A percentile compares a stretch with the other conserved stretches of the same genome.
Evolutionary conservation across 805 yeast genomes (phyloP).

Genomic region (Lipomyces japonicus): DNA sequence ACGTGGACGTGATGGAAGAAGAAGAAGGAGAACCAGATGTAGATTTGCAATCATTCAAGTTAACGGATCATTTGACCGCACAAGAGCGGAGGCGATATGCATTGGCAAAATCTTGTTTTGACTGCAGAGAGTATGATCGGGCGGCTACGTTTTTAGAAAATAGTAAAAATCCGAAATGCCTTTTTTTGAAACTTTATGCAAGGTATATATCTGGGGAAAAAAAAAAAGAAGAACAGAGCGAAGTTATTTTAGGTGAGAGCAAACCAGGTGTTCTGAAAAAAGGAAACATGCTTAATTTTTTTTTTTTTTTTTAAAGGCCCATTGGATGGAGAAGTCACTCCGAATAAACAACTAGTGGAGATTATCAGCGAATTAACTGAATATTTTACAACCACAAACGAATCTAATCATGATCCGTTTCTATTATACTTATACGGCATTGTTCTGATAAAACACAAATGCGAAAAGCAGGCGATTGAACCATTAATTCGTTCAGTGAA

Average conservation of each 20-base stretch:
- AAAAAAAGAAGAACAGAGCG: constrained; percentile 63
- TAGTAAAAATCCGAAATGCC: constrained; percentile 49
- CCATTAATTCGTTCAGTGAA: constrained; percentile 58
- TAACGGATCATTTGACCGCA: constrained; percentile 11
- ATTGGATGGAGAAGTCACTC: constrained; percentile 31
- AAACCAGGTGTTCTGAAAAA: background rate
- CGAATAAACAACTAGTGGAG: constrained; percentile 38
- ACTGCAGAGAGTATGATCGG: constrained; percentile 79
- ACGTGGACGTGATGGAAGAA: constrained; percentile 28
- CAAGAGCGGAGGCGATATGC: constrained; percentile 46
- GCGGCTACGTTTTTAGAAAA: constrained; percentile 57
- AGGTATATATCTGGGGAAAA: constrained; percentile 73
- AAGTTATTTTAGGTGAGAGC: constrained; percentile 50
- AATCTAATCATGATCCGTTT: constrained; percentile 48
- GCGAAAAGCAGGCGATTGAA: constrained; percentile 57
- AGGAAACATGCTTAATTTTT: no score
- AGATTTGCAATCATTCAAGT: background rate
- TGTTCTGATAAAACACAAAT: constrained; percentile 58
- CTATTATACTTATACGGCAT: constrained; percentile 71
- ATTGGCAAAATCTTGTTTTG: constrained; percentile 71
- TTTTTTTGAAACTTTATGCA: constrained; percentile 66
- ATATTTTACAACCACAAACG: constrained; percentile 17
- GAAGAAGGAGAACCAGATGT: background rate
- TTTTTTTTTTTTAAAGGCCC: constrained; percentile 31
- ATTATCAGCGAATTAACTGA: constrained; percentile 43